phyloP scores from a whole-genome alignment of 495 filamentous ascomycete genomes.

The Symbiotaphrina buchneri region DNA sequence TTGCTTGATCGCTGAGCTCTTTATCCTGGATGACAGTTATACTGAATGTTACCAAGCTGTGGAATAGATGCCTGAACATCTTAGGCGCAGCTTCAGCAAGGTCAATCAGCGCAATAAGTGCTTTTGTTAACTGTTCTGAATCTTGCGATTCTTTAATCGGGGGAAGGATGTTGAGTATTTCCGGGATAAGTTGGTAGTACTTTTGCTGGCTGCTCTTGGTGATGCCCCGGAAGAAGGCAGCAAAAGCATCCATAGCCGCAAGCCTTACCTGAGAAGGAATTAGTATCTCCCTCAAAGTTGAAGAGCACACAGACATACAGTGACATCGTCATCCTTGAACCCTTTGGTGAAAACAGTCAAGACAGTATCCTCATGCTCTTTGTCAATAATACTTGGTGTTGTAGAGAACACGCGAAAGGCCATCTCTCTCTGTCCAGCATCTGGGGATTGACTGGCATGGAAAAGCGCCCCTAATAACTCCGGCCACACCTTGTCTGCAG shows the following conservation, averaged over 20 bases:
- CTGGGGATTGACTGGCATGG: conserved; percentile 61
- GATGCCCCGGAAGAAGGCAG: conserved; percentile 82
- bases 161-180: conserved; percentile 78
- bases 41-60: conserved; percentile 75
- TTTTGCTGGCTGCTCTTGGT: conserved; percentile 67
- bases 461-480: conserved; percentile 76
- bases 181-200: conserved; percentile 66
- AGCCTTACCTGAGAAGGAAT: conserved; percentile 41
- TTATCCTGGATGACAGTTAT: conserved; percentile 89
- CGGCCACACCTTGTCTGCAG: conserved; percentile 62
- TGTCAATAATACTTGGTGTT: conserved; percentile 90
- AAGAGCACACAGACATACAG: conserved; percentile 23
- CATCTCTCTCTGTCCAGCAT: conserved; percentile 63
- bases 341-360: conserved; percentile 67
- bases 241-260: conserved; percentile 88
- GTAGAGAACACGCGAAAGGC: conserved; percentile 89
- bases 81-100: conserved; percentile 75
- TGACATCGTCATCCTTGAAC: conserved; percentile 70
- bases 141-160: conserved; percentile 80
- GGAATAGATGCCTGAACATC: conserved; percentile 91
- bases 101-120: conserved; percentile 76
- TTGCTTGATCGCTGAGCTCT: conserved; percentile 67
- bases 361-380: conserved; percentile 75
- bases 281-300: neutral
- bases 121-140: conserved; percentile 72